These are phyloP conservation scores for Firmiana major DNA, from an alignment of 345 rosid genomes.

Conservation along the genomic window DNA sequence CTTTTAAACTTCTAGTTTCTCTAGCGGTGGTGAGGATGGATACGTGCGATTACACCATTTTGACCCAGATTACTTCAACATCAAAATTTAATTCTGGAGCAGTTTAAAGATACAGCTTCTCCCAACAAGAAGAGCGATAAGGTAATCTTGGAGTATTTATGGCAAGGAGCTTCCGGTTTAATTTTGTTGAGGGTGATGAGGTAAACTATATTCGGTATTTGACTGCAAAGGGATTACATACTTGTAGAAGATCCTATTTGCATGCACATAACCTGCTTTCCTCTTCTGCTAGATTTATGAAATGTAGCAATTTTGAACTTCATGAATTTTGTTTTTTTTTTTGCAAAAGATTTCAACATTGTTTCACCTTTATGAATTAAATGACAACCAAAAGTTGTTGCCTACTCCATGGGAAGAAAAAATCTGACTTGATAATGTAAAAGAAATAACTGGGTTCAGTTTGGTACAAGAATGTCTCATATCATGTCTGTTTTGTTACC, in stretches of 20 bases:
- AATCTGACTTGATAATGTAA: background rate
- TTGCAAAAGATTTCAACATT: background rate
- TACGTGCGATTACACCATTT: slow-evolving; percentile 95
- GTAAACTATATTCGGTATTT: background rate
- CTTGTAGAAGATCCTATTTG: background rate
- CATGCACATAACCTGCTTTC: background rate
- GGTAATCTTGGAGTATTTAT: background rate
- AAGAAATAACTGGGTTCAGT: background rate
- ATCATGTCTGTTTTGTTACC: background rate
- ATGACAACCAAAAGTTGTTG: too few relatives aligned
- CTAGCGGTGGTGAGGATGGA: slow-evolving; percentile 98
- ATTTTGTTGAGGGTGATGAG: background rate
- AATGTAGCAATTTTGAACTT: background rate
- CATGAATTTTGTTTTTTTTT: background rate
- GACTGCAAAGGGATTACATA: slow-evolving; percentile 5
- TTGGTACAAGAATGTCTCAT: background rate
- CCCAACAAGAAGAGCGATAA: background rate
- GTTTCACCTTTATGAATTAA: too few relatives aligned
- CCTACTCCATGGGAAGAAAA: too few relatives aligned
- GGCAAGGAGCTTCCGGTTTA: background rate
- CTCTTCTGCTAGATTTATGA: background rate
- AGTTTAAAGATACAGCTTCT: background rate
- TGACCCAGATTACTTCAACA: slow-evolving; percentile 76
- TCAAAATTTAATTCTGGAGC: slow-evolving; percentile 44
- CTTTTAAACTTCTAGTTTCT: slow-evolving; percentile 47